Evolutionary conservation across 2,329 filamentous ascomycete genomes (phyloP), one percentile per base, ranked within the genome.

Genomic region (Fusarium cicatricum): DNA sequence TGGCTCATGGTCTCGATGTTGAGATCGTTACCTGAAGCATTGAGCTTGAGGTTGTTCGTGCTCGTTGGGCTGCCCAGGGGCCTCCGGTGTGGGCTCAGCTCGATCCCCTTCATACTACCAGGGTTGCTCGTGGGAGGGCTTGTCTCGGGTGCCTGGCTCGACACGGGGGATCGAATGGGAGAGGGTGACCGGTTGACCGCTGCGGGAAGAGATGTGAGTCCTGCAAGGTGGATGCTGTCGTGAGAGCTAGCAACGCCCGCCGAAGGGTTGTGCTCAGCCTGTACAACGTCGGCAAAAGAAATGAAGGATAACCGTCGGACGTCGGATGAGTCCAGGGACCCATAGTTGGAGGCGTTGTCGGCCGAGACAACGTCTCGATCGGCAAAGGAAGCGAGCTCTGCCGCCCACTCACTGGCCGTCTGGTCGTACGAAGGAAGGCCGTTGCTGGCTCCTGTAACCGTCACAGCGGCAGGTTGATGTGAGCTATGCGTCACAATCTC

Each of bases 1-100:
- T 97, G 92, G 46, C 89, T 84, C 93, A 97, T 96, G 4, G 93
- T 97, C 80, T 97, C 92, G 62, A 97, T 90, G 55, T 90, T 92
- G 55, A 97, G 78, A 60, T 97, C 93, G 56, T 80, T 78, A 42
- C 80, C 74, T 29, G 68, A 56, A 34, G 66, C 55, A 12, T 85
- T 76, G 47, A 61, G 54, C 19, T 64, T 66, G 46, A 84, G 77
- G 52, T 80, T 77, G 19, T 76, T 81, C 50, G 80, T 82, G 38
- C 83, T 82, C 21, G 80, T 80, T 15, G 89, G 89, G 71, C 90
- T 92, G 29, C 82, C 85, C 15, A 91, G 32, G 3, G 85, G 73
- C 75, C 81, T 81, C 68, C 84, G 74, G 69, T 77, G 74, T 2
- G 90, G 87, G 44, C 88, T 89, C 73, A 89, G 77, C 56, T 93